phyloP scores from a whole-genome alignment of 345 rosid species.

The Gossypium arboreum region DNA sequence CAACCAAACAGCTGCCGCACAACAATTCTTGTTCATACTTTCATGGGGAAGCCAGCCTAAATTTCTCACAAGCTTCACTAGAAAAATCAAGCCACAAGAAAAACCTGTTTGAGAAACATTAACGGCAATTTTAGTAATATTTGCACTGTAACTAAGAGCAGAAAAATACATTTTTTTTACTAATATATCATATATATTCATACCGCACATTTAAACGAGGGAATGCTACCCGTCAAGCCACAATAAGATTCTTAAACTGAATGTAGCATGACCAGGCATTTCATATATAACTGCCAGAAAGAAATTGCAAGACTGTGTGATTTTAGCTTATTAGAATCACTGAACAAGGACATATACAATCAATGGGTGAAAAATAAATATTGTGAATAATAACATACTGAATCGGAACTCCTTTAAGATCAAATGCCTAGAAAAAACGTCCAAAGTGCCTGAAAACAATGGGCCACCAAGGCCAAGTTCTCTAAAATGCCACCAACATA shows the following conservation, averaged over 20 bases:
- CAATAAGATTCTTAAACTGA: constrained; percentile 39
- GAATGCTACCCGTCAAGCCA: constrained; percentile 62
- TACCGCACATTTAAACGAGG: constrained; percentile 55
- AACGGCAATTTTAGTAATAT: neutral
- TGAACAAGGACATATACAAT: neutral
- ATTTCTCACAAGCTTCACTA: constrained; percentile 42
- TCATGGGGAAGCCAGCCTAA: constrained; percentile 35
- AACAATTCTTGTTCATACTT: constrained; percentile 25
- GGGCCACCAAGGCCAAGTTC: neutral
- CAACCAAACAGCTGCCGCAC: constrained; percentile 33
- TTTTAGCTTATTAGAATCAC: neutral
- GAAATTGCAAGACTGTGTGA: neutral
- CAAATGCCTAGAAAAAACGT: neutral
- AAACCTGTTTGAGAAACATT: constrained; percentile 36
- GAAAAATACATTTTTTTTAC: too few species aligned
- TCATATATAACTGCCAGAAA: constrained; percentile 39
- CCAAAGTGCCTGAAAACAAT: neutral
- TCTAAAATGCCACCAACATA: neutral
- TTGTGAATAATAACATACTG: neutral
- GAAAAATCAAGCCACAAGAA: constrained; percentile 41
- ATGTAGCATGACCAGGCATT: constrained; percentile 62
- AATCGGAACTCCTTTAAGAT: neutral
- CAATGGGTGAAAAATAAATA: neutral
- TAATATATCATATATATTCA: constrained; percentile 12
- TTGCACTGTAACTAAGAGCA: neutral